Base-by-base conservation (phyloP, 148 eudicot species). In the Rhododendron ferrugineum region DNA sequence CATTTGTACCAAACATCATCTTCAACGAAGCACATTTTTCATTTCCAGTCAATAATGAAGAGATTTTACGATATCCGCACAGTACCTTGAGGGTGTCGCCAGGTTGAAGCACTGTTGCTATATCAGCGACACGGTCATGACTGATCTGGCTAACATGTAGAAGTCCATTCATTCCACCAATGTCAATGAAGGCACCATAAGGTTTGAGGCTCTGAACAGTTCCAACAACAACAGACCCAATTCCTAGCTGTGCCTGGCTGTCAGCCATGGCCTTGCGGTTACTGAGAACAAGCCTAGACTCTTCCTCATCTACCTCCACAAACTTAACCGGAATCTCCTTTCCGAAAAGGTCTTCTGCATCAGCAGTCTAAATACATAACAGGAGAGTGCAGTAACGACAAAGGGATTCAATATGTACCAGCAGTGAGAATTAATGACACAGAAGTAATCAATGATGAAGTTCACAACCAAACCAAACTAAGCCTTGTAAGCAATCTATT, bases 71-170 rank as follows among this genome's bases (percentile, higher is more conserved):
- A 40, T 15, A 30, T 86, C 60, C 34, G 11, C 81, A 68, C 16
- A 28, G 3, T 92, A 96, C 99, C 99, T 96, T 96, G 87, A 96
- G 90, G 58, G 89, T 92, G 86, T 96, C 99, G 68, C 99, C 99
- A 56, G 99, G 98, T 86, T 94, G 98, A 87, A 96, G 95, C 70
- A 96, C 98, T 11, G 98, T 96, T 68, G 95, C 92, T 60, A 96
- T 93, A 89, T 96, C 98, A 9, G 98, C 90, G 80, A 96, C 96
- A 82, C 98, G 98, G 37, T 94, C 99, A 44, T 96, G 99, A 84
- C 98, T 96, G 68, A 96, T 96, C 88, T 96, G 99, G 88, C 99
- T 96, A 83, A 96, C 98, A 86, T 96, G 99, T 87, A 96, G 94
- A 85, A 96, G 99, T 50, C 99, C 99, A 87, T 95, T 96, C 82